Percentiles rank a stretch among this genome's conserved stretches.
phyloP scores from a whole-genome alignment of 1,139 yeast species.

The Candida sp. region DNA sequence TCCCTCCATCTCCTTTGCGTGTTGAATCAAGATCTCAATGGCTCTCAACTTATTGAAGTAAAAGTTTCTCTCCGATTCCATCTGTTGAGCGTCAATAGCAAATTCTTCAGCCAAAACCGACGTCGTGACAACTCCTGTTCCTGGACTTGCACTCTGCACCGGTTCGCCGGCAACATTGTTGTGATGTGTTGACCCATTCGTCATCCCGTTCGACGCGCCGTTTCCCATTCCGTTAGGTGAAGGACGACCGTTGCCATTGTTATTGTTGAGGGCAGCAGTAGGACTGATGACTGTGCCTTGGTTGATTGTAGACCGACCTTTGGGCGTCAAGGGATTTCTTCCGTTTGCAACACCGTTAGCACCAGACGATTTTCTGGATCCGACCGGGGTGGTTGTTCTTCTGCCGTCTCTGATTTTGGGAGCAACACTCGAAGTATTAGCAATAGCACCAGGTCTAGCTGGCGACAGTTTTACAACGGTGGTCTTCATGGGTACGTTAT shows the following conservation, averaged over 20 bases:
- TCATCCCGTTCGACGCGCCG: neutral
- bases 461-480: slow-evolving; percentile 4
- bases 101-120: slow-evolving; percentile 15
- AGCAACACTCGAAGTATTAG: neutral
- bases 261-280: neutral
- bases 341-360: slow-evolving; percentile 1
- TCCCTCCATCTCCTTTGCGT: slow-evolving; percentile 19
- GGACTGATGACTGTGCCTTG: neutral
- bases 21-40: slow-evolving; percentile 80
- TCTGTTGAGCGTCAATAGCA: slow-evolving; percentile 36
- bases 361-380: slow-evolving; percentile 6
- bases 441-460: slow-evolving; percentile 3
- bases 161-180: neutral
- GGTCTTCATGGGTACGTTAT: slow-evolving; percentile 16
- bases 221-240: slow-evolving; percentile 5
- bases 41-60: slow-evolving; percentile 90
- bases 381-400: slow-evolving; percentile 9
- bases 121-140: slow-evolving; percentile 20
- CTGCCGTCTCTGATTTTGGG: slow-evolving; percentile 7
- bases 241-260: neutral
- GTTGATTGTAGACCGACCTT: neutral
- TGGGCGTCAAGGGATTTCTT: neutral
- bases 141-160: slow-evolving; percentile 4
- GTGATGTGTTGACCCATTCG: neutral
- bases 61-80: slow-evolving; percentile 84